These are phyloP conservation scores for Persicaria tinctoria DNA, from an alignment of 148 eudicot species.

Conservation along the genomic window DNA sequence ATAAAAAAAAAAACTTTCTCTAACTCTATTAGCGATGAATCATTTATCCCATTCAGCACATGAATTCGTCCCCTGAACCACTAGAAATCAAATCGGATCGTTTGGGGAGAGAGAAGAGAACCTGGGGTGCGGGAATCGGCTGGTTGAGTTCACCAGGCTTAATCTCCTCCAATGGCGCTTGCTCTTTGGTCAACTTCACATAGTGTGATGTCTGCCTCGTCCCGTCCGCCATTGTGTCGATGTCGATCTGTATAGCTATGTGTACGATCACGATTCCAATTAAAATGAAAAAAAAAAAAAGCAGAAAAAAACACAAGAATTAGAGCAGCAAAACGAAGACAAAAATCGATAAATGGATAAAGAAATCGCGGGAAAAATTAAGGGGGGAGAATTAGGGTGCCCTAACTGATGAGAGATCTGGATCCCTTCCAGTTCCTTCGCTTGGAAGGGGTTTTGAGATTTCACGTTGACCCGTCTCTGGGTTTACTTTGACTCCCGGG, in stretches of 20 bases:
- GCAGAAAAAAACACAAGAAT: neutral
- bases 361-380: neutral
- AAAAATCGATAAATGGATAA: neutral
- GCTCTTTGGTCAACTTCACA: conserved; percentile 81
- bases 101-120: conserved; percentile 19
- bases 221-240: conserved; percentile 45
- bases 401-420: conserved; percentile 6
- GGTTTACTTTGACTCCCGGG: conserved; percentile 8
- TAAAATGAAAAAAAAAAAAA: neutral
- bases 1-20: neutral
- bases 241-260: neutral
- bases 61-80: neutral
- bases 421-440: conserved; percentile 3
- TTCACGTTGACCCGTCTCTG: neutral
- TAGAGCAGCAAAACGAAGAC: neutral
- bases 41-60: neutral
- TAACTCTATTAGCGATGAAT: neutral
- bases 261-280: neutral
- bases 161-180: conserved; percentile 50
- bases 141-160: conserved; percentile 94
- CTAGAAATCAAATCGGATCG: neutral
- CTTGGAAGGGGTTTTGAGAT: conserved; percentile 4
- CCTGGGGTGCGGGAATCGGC: conserved; percentile 88
- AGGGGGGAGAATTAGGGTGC: neutral
- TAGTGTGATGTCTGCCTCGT: conserved; percentile 40